Conservation (phyloP, 306 rosid genomes). For the Cicer pinnatifidum region DNA sequence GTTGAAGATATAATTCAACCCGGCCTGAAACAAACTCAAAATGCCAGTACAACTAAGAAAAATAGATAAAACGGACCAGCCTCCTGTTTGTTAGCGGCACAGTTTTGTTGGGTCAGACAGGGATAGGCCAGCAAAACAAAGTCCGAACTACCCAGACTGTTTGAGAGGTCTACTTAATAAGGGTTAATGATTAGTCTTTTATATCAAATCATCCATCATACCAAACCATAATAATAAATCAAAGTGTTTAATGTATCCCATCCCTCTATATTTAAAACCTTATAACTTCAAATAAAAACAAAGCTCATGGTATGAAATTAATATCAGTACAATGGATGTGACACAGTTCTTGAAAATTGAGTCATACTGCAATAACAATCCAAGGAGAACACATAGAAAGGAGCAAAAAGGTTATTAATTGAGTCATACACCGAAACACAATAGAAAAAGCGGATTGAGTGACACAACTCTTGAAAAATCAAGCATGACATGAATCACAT, state of each 20-base stretch:
- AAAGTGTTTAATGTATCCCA: neutral
- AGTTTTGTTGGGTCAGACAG: neutral
- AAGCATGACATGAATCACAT: too few species aligned
- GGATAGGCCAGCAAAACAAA: neutral
- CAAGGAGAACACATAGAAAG: slow-evolving; percentile 7
- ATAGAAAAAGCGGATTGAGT: too few species aligned
- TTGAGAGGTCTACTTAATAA: slow-evolving; percentile 3
- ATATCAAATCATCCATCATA: neutral
- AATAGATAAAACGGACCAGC: neutral
- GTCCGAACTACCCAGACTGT: neutral
- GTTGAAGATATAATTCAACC: slow-evolving; percentile 22
- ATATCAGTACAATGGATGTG: neutral
- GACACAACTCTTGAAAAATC: too few species aligned
- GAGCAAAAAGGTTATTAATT: neutral
- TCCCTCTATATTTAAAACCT: slow-evolving; percentile 1
- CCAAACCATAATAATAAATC: slow-evolving; percentile 2
- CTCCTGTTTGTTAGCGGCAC: neutral
- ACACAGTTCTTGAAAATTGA: neutral
- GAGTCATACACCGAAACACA: too few species aligned
- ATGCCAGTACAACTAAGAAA: slow-evolving; percentile 8
- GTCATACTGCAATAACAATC: neutral
- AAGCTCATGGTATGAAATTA: neutral
- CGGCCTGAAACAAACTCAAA: neutral
- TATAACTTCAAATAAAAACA: slow-evolving; percentile 7
- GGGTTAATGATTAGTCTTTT: slow-evolving; percentile 16